Percentiles rank a stretch among this genome's conserved stretches.
Conservation (phyloP, 2,329 filamentous ascomycete genomes). For the Trichoderma cornu-damae region DNA sequence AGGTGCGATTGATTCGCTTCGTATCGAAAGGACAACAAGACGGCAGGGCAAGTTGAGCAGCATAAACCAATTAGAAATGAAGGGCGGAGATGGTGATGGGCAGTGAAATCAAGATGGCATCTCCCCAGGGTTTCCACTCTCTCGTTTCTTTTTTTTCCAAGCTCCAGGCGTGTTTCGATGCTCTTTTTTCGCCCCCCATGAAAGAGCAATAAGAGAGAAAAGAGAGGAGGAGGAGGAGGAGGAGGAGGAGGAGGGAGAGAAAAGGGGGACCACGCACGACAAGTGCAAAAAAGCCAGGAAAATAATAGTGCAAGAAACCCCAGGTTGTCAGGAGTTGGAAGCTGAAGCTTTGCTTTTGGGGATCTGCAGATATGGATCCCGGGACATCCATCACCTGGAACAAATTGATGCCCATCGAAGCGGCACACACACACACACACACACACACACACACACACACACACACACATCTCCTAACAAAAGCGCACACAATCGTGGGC, state of each 20-base stretch:
- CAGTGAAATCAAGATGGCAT: conserved; percentile 4
- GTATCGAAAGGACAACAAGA: background rate
- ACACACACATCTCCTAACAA: background rate
- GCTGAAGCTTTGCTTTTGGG: background rate
- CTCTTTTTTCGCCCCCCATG: conserved; percentile 1
- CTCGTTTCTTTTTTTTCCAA: background rate
- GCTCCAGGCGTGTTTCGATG: conserved; percentile 2
- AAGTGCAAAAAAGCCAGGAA: too few species aligned
- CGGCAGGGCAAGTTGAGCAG: background rate
- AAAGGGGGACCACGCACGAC: background rate
- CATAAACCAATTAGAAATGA: background rate
- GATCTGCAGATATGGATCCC: conserved; percentile 8
- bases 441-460: background rate
- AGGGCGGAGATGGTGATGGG: conserved; percentile 6
- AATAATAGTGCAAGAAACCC: too few species aligned
- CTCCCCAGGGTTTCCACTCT: conserved; percentile 6
- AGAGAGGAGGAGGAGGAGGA: too few species aligned
- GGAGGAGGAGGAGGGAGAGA: too few species aligned
- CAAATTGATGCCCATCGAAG: background rate
- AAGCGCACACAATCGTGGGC: background rate
- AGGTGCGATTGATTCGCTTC: background rate
- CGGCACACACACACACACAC: background rate
- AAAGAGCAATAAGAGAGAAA: background rate
- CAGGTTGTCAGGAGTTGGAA: background rate
- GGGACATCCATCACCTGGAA: background rate